phyloP scores from a whole-genome alignment of 768 basidiomycete genomes.

The Cubamyces sp. region DNA sequence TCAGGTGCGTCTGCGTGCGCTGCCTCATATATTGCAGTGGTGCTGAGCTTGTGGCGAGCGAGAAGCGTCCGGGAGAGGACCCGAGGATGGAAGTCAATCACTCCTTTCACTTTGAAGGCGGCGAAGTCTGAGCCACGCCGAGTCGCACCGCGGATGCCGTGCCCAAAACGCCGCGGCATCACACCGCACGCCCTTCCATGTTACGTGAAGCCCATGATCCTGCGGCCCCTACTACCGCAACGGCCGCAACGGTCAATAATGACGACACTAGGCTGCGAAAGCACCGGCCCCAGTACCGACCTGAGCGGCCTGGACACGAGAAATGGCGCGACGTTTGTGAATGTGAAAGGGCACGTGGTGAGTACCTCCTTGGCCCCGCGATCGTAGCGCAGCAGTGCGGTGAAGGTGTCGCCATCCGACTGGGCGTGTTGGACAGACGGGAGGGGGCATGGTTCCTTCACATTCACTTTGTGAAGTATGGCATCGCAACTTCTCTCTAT shows the following conservation, averaged over 20 bases:
- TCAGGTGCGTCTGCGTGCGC: not conserved
- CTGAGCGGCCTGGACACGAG: not conserved
- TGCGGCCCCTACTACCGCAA: not conserved
- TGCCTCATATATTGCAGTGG: not conserved
- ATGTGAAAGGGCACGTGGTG: slow-evolving; percentile 6
- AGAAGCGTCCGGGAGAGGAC: not conserved
- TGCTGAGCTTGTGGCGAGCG: not conserved
- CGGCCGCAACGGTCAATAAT: not conserved
- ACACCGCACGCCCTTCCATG: not conserved
- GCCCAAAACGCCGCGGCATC: slow-evolving; percentile 6
- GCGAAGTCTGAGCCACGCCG: not conserved
- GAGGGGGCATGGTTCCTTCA: not conserved
- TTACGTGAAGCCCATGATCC: not conserved
- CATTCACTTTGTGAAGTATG: not conserved
- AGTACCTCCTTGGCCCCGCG: not conserved
- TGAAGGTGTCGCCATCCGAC: not conserved
- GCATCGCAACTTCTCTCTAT: not conserved
- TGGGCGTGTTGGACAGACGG: not conserved
- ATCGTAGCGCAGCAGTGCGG: not conserved
- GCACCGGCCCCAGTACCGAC: not conserved
- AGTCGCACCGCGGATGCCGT: slow-evolving; percentile 2
- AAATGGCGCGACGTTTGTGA: not conserved
- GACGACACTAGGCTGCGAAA: not conserved
- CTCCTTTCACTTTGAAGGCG: not conserved
- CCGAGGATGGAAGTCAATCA: not conserved